Evolutionary conservation across 2,329 filamentous ascomycete genomes (phyloP).

Genomic region (Diaporthe vaccinii): DNA sequence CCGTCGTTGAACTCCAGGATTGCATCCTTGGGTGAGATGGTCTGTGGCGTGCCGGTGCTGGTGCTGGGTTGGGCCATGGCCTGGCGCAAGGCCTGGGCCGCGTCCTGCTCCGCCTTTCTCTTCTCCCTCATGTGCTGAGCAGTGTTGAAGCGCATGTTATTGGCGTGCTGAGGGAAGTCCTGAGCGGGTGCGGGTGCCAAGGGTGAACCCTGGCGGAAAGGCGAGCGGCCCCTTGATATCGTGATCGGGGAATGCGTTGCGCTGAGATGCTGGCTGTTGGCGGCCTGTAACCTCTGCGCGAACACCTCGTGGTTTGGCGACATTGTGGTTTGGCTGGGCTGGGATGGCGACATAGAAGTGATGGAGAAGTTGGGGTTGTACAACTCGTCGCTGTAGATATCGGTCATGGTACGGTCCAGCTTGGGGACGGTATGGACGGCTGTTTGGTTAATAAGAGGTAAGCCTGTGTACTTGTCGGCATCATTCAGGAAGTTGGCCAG

Average conservation of each 20-base stretch:
- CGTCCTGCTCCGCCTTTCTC: constrained; percentile 71
- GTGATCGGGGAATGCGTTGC: constrained; percentile 67
- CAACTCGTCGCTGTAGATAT: constrained; percentile 86
- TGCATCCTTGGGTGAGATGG: constrained; percentile 95
- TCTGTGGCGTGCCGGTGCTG: constrained; percentile 74
- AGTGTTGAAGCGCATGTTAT: constrained; percentile 39
- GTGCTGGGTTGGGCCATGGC: constrained; percentile 54
- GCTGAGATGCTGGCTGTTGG: constrained; percentile 79
- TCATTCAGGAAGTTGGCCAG: constrained; percentile 40
- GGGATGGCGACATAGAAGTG: constrained; percentile 67
- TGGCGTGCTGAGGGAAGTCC: constrained; percentile 55
- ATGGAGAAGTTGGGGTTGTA: constrained; percentile 79
- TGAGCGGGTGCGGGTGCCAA: constrained; percentile 63
- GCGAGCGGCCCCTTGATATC: constrained; percentile 77
- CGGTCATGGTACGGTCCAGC: constrained; percentile 87
- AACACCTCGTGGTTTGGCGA: constrained; percentile 74
- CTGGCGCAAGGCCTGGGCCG: constrained; percentile 56
- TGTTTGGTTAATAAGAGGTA: constrained; percentile 70
- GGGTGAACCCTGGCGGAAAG: constrained; percentile 81
- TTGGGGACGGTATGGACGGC: constrained; percentile 75
- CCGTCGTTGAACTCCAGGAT: constrained; percentile 85
- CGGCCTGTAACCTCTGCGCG: constrained; percentile 81
- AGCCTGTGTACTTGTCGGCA: constrained; percentile 70
- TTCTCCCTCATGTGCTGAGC: constrained; percentile 65
- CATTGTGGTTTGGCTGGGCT: constrained; percentile 59